These are phyloP conservation scores for Chaetomium globosum DNA, from an alignment of 2,329 filamentous ascomycete genomes.

Conservation along the genomic window DNA sequence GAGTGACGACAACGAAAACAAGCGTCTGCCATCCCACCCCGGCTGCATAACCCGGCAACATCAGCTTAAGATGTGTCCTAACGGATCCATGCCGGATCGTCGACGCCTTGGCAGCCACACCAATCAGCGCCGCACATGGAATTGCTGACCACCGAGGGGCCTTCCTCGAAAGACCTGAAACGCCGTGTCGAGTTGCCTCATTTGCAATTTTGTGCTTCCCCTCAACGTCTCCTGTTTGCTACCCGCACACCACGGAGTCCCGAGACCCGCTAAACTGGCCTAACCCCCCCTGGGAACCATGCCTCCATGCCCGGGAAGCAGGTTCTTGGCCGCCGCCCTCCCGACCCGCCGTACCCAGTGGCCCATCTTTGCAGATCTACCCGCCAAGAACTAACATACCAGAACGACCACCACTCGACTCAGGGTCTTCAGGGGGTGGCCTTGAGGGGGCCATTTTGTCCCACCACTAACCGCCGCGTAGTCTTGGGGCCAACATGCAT, in stretches of 20 bases:
- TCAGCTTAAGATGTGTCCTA: constrained; percentile 28
- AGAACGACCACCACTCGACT: constrained; percentile 5
- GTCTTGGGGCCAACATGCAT: not conserved
- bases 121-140: constrained; percentile 26
- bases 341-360: constrained; percentile 21
- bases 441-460: not conserved
- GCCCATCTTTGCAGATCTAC: constrained; percentile 21
- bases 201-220: constrained; percentile 12
- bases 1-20: constrained; percentile 12
- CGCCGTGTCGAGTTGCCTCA: constrained; percentile 31
- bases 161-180: constrained; percentile 34
- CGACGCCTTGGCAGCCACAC: constrained; percentile 14
- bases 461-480: constrained; percentile 6
- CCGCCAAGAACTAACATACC: constrained; percentile 12
- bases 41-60: constrained; percentile 24
- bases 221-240: no score
- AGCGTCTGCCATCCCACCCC: constrained; percentile 9
- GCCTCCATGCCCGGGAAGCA: not conserved
- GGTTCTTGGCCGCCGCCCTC: constrained; percentile 8
- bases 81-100: constrained; percentile 28
- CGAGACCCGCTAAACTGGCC: no score
- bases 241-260: no score
- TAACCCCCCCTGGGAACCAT: no score
- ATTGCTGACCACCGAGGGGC: constrained; percentile 14
- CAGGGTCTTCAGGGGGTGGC: not conserved